These are phyloP conservation scores for Bothriochloa decipiens DNA, from an alignment of 176 grass and related monocot genomes.

Conservation along the genomic window DNA sequence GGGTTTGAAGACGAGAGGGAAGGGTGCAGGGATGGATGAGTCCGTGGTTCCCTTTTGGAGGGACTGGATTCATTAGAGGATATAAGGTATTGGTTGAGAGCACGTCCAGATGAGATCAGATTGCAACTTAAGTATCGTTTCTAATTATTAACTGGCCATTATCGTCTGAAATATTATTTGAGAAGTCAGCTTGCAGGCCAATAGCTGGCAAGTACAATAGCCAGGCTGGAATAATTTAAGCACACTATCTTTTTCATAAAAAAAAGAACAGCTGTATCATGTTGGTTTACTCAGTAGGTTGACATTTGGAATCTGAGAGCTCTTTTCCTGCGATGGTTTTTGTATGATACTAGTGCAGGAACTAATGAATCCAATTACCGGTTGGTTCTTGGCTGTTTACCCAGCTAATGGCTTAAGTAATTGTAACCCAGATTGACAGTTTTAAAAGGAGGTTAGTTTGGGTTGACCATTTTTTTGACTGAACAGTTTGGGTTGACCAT, in stretches of 20 bases:
- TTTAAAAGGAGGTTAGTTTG: conserved; percentile 2
- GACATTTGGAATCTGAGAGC: background rate
- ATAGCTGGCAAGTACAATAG: conserved; percentile 15
- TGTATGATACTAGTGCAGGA: background rate
- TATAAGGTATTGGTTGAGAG: conserved; percentile 42
- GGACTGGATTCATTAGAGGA: conserved; percentile 4
- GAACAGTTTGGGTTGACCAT: no score
- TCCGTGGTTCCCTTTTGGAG: conserved; percentile 41
- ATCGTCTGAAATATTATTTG: background rate
- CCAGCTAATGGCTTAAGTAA: conserved; percentile 25
- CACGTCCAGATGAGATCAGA: conserved; percentile 41
- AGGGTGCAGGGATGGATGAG: conserved; percentile 31
- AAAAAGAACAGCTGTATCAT: background rate
- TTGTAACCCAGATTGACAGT: background rate
- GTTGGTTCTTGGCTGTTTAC: conserved; percentile 23
- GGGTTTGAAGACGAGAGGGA: conserved; percentile 33
- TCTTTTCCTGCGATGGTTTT: background rate
- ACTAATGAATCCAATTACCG: background rate
- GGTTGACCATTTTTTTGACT: no score
- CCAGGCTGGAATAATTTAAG: conserved; percentile 20
- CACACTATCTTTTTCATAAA: background rate
- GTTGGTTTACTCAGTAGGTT: conserved; percentile 23
- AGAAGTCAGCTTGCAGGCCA: conserved; percentile 31
- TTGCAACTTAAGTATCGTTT: conserved; percentile 22
- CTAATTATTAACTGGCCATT: conserved; percentile 11